phyloP scores from a whole-genome alignment of 2,329 filamentous ascomycete genomes.

The Neofusicoccum parvum region DNA sequence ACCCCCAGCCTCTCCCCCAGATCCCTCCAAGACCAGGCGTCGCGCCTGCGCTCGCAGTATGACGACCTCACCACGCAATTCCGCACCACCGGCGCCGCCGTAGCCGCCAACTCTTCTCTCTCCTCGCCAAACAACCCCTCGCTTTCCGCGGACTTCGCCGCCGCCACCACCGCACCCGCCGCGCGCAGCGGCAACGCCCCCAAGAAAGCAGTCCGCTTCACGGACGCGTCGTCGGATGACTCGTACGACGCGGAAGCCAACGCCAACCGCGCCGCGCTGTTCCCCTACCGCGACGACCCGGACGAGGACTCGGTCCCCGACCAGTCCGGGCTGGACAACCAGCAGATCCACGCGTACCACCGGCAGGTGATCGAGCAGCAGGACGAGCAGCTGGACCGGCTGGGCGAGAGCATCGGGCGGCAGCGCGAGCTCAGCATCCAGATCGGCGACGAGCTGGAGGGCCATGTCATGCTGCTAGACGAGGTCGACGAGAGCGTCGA shows the following conservation, averaged over 20 bases:
- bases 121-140: constrained; percentile 49
- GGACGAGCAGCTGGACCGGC: constrained; percentile 85
- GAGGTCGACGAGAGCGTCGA: constrained; percentile 84
- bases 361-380: constrained; percentile 79
- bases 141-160: constrained; percentile 39
- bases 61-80: constrained; percentile 79
- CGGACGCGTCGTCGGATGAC: constrained; percentile 53
- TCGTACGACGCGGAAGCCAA: constrained; percentile 32
- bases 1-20: constrained; percentile 31
- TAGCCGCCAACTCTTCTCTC: constrained; percentile 38
- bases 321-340: constrained; percentile 67
- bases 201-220: constrained; percentile 82
- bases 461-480: constrained; percentile 84
- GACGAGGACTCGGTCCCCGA: constrained; percentile 46
- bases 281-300: constrained; percentile 74
- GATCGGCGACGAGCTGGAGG: constrained; percentile 94
- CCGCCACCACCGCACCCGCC: neutral
- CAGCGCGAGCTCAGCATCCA: constrained; percentile 93
- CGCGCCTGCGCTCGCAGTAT: constrained; percentile 72
- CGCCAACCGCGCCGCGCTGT: constrained; percentile 60
- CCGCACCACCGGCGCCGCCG: constrained; percentile 56
- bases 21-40: constrained; percentile 64
- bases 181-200: constrained; percentile 31
- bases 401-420: constrained; percentile 83
- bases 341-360: constrained; percentile 87